These are phyloP conservation scores for Alternaria sp. DNA, from an alignment of 2,329 filamentous ascomycete species.

Conservation along the genomic window DNA sequence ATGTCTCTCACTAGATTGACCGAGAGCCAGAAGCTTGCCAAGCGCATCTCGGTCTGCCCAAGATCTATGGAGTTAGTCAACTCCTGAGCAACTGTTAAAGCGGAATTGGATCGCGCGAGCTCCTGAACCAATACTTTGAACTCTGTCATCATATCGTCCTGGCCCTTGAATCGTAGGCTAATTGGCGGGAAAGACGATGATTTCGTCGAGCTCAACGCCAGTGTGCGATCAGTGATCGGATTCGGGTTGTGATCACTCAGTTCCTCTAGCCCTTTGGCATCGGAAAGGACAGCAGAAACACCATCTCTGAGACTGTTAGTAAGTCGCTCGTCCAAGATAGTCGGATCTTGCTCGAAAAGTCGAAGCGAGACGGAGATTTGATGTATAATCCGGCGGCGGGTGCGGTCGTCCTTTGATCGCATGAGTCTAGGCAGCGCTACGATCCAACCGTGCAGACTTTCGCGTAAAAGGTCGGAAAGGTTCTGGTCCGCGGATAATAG, in stretches of 20 bases:
- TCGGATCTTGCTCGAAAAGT: conserved; percentile 68
- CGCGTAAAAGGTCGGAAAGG: conserved; percentile 71
- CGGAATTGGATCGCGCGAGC: conserved; percentile 56
- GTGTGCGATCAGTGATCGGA: conserved; percentile 22
- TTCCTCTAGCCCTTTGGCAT: conserved; percentile 39
- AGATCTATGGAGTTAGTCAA: conserved; percentile 71
- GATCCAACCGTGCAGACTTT: conserved; percentile 80
- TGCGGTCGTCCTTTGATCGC: conserved; percentile 82
- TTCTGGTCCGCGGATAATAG: conserved; percentile 69
- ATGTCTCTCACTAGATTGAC: conserved; percentile 73
- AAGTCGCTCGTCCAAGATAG: conserved; percentile 72
- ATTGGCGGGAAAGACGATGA: conserved; percentile 65
- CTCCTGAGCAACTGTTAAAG: conserved; percentile 65
- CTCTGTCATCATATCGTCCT: conserved; percentile 68
- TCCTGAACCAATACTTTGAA: conserved; percentile 69
- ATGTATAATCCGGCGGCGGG: conserved; percentile 74
- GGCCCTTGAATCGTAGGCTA: conserved; percentile 67
- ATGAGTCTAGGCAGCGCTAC: conserved; percentile 81
- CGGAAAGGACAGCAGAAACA: conserved; percentile 62
- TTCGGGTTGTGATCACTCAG: conserved; percentile 22
- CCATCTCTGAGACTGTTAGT: conserved; percentile 77
- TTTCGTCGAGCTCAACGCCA: conserved; percentile 26
- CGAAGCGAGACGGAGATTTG: conserved; percentile 79
- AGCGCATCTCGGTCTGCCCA: conserved; percentile 64
- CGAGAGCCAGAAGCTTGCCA: conserved; percentile 82